Base-by-base conservation (phyloP, 176 grass and related monocot species). In the Lolium perenne region DNA sequence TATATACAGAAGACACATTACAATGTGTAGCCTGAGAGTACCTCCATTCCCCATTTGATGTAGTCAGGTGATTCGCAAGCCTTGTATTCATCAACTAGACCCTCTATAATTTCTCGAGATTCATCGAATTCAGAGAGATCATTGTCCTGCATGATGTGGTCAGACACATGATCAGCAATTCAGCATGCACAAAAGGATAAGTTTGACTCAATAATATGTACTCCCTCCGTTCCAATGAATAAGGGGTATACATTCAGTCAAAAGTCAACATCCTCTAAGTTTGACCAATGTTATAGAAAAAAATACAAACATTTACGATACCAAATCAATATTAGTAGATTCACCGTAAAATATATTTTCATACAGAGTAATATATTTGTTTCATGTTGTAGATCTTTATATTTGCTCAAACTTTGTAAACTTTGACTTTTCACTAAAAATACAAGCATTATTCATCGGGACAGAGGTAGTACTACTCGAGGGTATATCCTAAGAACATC, bases 1-100 rank as follows among this genome's bases (percentile, higher is more conserved):
- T 23, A 35, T 35, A 35, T 22, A 48, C 69, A 20, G 0, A 67
- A 20, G 23, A 23, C 41, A 80, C 13, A 50, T 46, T 16, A 86
- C 35, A 62, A 82, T 70, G 61, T 78, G 35, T 21, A 86, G 40
- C 41, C 14, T 32, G 77, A 69, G 58, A n/a, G 79, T 93, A 99
- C 97, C 90, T 99, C 92, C 97, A 99, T 96, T 83, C 97, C 97
- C 97, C 97, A 99, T 90, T 99, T 99, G 32, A 99, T 99, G 67
- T 99, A 96, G 77, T 99, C 97, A 82, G 97, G 94, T 21, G 97
- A 99, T 71, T 99, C 97, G 1, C 94, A 96, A 22, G 97, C 97
- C 84, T 99, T 99, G 88, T 99, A 99, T 45, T 99, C 97, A 73
- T 96, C 94, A 73, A 99, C 97, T 21, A 99, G 84, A 63, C 94